Base-by-base conservation (phyloP, 495 filamentous ascomycete species). In the Talaromyces trachyspermus region DNA sequence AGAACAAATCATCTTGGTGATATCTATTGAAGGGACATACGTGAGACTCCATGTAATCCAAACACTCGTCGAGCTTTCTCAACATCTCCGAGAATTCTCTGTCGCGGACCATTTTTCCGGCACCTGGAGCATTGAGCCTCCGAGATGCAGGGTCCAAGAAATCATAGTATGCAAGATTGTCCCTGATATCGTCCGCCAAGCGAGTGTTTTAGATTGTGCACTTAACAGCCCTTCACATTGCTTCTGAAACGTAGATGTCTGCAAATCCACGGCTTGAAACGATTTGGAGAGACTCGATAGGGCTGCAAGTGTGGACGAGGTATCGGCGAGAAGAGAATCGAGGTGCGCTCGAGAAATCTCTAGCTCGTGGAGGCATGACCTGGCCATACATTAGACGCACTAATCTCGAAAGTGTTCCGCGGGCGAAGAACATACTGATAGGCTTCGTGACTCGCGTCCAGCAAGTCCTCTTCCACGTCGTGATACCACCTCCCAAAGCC, bases 71-170 rank as follows among this genome's bases (percentile, higher is more conserved):
- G 11, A 98, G 68, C 46, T 83, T 90, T 22, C 76, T 69, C 19
- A 97, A 66, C 74, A 96, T 90, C 48, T 95, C 86, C 8, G 79
- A 83, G 57, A 91, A 97, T 46, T 82, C 84, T 53, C 82, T 79
- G 49, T 80, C 83, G 43, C 87, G 83, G 30, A 91, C 89, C 35
- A 88, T 76, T 53, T 81, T 89, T 24, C 83, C 80, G 17, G 89
- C 88, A 11, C 89, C 89, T 7, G 94, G 92, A 18, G 89, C 89
- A 71, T 96, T 95, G 33, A 98, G 78, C 22, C 85, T 77, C 43
- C 88, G 77, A 9, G 89, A 95, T 40, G 91, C 87, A 41, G 85
- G 89, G 49, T 96, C 92, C 17, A 97, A 75, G 59, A 91, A 94
- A 17, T 82, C 79, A 59, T 96, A 99, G 60, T 95, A 95, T 52